Conservation (phyloP, 2,329 filamentous ascomycete genomes). For the Leptodontidium sp. region DNA sequence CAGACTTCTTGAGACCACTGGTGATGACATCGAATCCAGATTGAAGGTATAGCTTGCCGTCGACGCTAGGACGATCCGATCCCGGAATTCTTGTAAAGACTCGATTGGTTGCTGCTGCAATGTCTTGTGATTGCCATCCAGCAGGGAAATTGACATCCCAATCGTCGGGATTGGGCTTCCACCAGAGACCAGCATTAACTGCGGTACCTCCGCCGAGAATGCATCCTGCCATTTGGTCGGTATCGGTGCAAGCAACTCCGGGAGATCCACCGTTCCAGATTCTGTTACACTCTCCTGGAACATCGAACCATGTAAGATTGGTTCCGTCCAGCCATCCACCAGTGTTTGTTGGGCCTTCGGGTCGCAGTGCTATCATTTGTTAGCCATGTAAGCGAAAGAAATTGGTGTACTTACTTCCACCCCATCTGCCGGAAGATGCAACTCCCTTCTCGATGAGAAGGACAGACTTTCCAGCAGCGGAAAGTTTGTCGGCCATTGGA, state of each 20-base stretch:
- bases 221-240: conserved; percentile 77
- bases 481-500: conserved; percentile 64
- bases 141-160: conserved; percentile 77
- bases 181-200: conserved; percentile 74
- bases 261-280: conserved; percentile 54
- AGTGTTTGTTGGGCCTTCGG: conserved; percentile 43
- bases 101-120: conserved; percentile 64
- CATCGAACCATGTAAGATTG: conserved; percentile 74
- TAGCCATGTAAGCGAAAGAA: conserved; percentile 1
- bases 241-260: conserved; percentile 69
- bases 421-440: conserved; percentile 70
- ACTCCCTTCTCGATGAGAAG: conserved; percentile 69
- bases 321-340: conserved; percentile 65
- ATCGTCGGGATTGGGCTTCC: conserved; percentile 70
- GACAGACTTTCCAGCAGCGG: conserved; percentile 70
- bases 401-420: conserved; percentile 54
- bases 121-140: conserved; percentile 74
- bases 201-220: conserved; percentile 66
- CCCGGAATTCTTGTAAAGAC: conserved; percentile 77
- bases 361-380: conserved; percentile 34
- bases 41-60: conserved; percentile 72
- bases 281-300: conserved; percentile 75
- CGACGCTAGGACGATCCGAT: conserved; percentile 69
- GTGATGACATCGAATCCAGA: conserved; percentile 70
- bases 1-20: conserved; percentile 63